Evolutionary conservation across 805 yeast genomes (phyloP), one percentile per base, ranked within the genome.

Genomic region (Nakazawaea ishiwadae): DNA sequence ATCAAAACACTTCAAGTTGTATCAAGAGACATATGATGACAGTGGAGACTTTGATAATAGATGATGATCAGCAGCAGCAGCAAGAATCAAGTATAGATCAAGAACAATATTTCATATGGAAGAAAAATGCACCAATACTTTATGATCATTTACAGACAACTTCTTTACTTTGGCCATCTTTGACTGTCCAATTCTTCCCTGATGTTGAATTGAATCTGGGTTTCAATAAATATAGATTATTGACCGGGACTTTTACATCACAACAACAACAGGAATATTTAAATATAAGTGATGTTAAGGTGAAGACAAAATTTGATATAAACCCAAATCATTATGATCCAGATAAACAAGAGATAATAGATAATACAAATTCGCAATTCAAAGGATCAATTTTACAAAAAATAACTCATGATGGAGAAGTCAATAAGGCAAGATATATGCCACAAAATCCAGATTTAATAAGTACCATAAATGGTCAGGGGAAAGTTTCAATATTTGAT

Each of bases 371-470:
- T 6, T 65, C 68, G 1, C 39, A 59, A 48, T 48, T 60, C 11
- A 62, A 69, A 39, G 56, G 74, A 15, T 57, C 58, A 31, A 56
- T 70, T 24, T 47, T 69, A 4, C 95, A 85, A 59, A 71, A 73
- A 34, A 79, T 85, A n/a, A 68, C 74, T 26, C 88, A 80, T 49
- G 58, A 64, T 1, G 89, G 86, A 2, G 93, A 83, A 48, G 81
- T 89, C 42, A 86, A 87, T 55, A 73, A 76, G 46, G 80, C 84
- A 0, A 68, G 82, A 28, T 77, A 75, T 52, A 76, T 85, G 79
- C 95, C 96, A 0, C 91, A 84, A 50, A 90, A 90, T 52, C 93
- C 93, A 1, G 93, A 89, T 53, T 54, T 90, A 4, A 69, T 90
- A 4, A 87, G 90, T 2, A 74, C 88, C 15, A 76, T 80, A 8